Conservation (phyloP, 2,329 filamentous ascomycete genomes). For the Fusarium lateritium region DNA sequence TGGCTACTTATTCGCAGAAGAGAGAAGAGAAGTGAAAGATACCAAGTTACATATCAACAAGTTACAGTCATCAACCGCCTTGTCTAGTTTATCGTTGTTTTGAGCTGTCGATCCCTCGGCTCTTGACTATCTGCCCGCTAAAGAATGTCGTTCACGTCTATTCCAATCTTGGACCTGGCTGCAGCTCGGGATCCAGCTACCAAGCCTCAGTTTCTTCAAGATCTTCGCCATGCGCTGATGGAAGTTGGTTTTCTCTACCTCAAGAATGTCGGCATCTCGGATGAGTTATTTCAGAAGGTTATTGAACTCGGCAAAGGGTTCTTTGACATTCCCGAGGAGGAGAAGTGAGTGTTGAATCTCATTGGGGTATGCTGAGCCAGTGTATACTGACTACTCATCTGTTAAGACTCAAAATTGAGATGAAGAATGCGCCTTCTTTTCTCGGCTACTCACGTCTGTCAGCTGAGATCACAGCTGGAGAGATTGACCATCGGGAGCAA, state of each 20-base stretch:
- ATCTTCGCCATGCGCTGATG: slow-evolving; percentile 82
- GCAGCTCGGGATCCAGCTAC: slow-evolving; percentile 73
- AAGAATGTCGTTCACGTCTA: slow-evolving; percentile 77
- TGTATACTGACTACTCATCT: slow-evolving; percentile 13
- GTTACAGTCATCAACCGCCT: slow-evolving; percentile 3
- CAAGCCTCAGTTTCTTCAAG: slow-evolving; percentile 79
- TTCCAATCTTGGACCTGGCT: slow-evolving; percentile 84
- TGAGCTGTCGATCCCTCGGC: neutral
- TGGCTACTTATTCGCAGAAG: slow-evolving; percentile 17
- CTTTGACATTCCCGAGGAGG: slow-evolving; percentile 81
- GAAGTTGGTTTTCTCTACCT: slow-evolving; percentile 93
- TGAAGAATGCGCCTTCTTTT: slow-evolving; percentile 81
- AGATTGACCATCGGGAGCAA: slow-evolving; percentile 86
- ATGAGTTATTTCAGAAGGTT: slow-evolving; percentile 75
- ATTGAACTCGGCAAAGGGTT: slow-evolving; percentile 78
- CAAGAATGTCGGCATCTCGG: slow-evolving; percentile 81
- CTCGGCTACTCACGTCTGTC: slow-evolving; percentile 77
- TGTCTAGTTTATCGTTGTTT: neutral
- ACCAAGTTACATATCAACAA: slow-evolving; percentile 44
- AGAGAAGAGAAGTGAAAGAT: slow-evolving; percentile 31
- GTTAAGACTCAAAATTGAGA: slow-evolving; percentile 74
- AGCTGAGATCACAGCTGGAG: slow-evolving; percentile 80
- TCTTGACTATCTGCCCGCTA: neutral
- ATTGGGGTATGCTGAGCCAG: neutral
- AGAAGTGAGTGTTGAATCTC: slow-evolving; percentile 71